Conservation (phyloP, 1,284 basidiomycete species). For the Mycena sp. region DNA sequence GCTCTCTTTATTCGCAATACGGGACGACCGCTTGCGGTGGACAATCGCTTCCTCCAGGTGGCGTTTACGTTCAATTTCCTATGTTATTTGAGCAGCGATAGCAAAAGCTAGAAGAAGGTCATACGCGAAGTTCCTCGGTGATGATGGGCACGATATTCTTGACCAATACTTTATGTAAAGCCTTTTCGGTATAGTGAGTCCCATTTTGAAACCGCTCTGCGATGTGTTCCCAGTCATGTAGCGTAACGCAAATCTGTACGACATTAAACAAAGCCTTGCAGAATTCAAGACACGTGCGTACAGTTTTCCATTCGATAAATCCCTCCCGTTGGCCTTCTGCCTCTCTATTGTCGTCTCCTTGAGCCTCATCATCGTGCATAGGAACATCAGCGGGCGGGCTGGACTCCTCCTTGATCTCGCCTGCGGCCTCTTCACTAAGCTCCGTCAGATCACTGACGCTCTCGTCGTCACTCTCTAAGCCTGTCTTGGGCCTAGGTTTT, state of each 20-base stretch:
- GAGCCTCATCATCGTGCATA: slow-evolving; percentile 40
- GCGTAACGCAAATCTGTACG: slow-evolving; percentile 80
- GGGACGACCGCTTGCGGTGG: slow-evolving; percentile 85
- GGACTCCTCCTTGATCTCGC: slow-evolving; percentile 32
- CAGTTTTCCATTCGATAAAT: slow-evolving; percentile 88
- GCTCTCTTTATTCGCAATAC: slow-evolving; percentile 78
- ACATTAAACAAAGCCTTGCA: slow-evolving; percentile 5
- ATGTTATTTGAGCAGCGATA: slow-evolving; percentile 20
- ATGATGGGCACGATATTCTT: slow-evolving; percentile 75
- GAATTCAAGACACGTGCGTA: slow-evolving; percentile 46
- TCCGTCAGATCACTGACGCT: slow-evolving; percentile 77
- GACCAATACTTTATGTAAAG: slow-evolving; percentile 73
- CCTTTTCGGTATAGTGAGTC: slow-evolving; percentile 82
- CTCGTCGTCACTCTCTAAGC: slow-evolving; percentile 64
- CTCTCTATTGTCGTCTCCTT: slow-evolving; percentile 7
- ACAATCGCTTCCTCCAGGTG: slow-evolving; percentile 75
- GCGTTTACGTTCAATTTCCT: slow-evolving; percentile 73
- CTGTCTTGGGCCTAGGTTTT: slow-evolving; percentile 49
- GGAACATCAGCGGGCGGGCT: slow-evolving; percentile 12
- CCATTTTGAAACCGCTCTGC: slow-evolving; percentile 76
- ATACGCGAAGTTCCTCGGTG: slow-evolving; percentile 68
- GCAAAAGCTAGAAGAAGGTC: background rate
- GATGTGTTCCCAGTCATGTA: slow-evolving; percentile 83
- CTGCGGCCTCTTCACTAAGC: slow-evolving; percentile 55
- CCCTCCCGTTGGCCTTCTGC: slow-evolving; percentile 50